These are phyloP conservation scores for Leishmania amazonensis DNA, from an alignment of 208 protist genomes.

Conservation along the genomic window DNA sequence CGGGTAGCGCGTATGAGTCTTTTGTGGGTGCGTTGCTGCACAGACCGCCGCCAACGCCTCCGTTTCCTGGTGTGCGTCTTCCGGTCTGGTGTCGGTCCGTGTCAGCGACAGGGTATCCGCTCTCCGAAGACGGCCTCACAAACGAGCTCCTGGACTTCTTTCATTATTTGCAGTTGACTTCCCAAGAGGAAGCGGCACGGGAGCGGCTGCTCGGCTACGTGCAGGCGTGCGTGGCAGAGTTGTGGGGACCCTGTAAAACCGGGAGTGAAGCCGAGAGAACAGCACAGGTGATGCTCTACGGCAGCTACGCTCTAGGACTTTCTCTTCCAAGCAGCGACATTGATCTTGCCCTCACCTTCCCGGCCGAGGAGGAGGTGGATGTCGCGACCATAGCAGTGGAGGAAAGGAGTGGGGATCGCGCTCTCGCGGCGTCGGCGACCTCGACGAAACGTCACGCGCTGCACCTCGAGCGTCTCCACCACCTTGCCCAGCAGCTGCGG, in stretches of 20 bases:
- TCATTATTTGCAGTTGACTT: slow-evolving; percentile 33
- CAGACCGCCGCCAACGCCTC: background rate
- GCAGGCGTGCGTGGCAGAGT: slow-evolving; percentile 14
- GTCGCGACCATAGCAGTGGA: background rate
- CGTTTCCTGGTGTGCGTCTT: slow-evolving; percentile 5
- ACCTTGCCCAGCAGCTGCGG: slow-evolving; percentile 24
- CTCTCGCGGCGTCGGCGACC: background rate
- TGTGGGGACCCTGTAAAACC: slow-evolving; percentile 23
- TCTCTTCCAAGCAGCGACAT: slow-evolving; percentile 64
- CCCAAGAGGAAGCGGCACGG: slow-evolving; percentile 29
- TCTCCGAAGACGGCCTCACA: slow-evolving; percentile 43
- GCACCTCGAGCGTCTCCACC: slow-evolving; percentile 32
- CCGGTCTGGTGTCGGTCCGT: slow-evolving; percentile 18
- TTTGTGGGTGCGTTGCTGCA: background rate
- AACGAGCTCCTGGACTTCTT: slow-evolving; percentile 54
- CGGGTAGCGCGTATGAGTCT: background rate
- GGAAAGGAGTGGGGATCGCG: background rate
- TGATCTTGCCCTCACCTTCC: slow-evolving; percentile 41
- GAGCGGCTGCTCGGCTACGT: slow-evolving; percentile 33
- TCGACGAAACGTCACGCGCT: slow-evolving; percentile 15
- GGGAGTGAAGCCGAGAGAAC: background rate
- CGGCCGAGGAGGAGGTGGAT: slow-evolving; percentile 11
- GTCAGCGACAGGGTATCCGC: slow-evolving; percentile 24
- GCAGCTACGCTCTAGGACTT: slow-evolving; percentile 62
- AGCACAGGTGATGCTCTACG: slow-evolving; percentile 50